These are phyloP conservation scores for Claviceps cyperi DNA, from an alignment of 2,329 filamentous ascomycete genomes.

Conservation along the genomic window DNA sequence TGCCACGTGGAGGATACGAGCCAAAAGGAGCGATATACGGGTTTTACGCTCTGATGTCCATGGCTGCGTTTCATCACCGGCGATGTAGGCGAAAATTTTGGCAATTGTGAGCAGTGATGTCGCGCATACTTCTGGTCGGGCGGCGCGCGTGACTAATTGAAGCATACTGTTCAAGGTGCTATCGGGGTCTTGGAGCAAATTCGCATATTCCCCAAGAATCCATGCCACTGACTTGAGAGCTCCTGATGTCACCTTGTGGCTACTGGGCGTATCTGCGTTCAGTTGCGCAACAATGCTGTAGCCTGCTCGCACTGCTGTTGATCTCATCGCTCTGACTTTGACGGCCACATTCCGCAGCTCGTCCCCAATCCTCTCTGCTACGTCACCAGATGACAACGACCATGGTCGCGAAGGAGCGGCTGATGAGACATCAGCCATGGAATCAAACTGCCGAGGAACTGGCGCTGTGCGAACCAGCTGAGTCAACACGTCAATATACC, in stretches of 20 bases:
- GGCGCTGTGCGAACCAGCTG: conserved; percentile 66
- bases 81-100: conserved; percentile 67
- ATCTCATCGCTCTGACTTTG: conserved; percentile 71
- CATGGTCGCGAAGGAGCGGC: conserved; percentile 10
- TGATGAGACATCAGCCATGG: conserved; percentile 18
- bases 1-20: conserved; percentile 66
- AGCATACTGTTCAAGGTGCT: conserved; percentile 61
- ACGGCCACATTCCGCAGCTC: conserved; percentile 86
- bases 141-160: conserved; percentile 43
- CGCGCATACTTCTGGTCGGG: conserved; percentile 53
- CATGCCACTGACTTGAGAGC: conserved; percentile 67
- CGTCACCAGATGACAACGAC: conserved; percentile 20
- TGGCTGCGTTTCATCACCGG: conserved; percentile 44
- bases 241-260: conserved; percentile 44
- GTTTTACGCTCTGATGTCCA: conserved; percentile 67
- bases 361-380: conserved; percentile 61
- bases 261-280: conserved; percentile 34
- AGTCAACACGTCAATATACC: conserved; percentile 85
- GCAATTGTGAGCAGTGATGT: conserved; percentile 71
- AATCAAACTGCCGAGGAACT: conserved; percentile 26
- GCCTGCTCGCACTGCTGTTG: conserved; percentile 68
- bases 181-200: conserved; percentile 54
- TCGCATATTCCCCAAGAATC: conserved; percentile 78
- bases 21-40: conserved; percentile 61
- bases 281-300: conserved; percentile 56